Conservation (phyloP, 2,329 filamentous ascomycete genomes). For the Fusarium sp. region DNA sequence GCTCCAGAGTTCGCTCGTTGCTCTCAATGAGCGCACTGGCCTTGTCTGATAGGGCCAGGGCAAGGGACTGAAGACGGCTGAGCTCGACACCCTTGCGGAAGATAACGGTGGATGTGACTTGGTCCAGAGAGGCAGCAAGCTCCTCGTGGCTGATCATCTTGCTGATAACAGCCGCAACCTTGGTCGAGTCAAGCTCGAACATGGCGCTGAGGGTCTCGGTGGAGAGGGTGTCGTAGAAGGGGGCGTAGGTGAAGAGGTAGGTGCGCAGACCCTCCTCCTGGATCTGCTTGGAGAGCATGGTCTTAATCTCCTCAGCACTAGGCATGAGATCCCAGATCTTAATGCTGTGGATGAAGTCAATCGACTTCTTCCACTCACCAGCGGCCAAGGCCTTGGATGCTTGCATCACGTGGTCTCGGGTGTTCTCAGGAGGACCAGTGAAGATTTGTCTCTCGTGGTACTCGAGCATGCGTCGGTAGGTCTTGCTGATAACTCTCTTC, state of each 20-base stretch:
- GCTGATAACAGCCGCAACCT: constrained; percentile 94
- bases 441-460: constrained; percentile 99
- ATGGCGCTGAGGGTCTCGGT: constrained; percentile 87
- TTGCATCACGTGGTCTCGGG: constrained; percentile 98
- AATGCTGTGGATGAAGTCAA: constrained; percentile 93
- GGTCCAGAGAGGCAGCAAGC: constrained; percentile 93
- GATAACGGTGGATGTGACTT: constrained; percentile 96
- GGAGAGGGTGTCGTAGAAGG: constrained; percentile 97
- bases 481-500: constrained; percentile 99
- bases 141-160: constrained; percentile 99
- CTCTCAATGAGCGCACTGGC: constrained; percentile 94
- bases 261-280: constrained; percentile 98
- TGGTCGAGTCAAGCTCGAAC: constrained; percentile 93
- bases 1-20: constrained; percentile 97
- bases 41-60: constrained; percentile 95
- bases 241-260: constrained; percentile 99
- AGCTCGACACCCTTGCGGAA: constrained; percentile 99
- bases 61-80: constrained; percentile 93
- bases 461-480: constrained; percentile 98
- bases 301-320: constrained; percentile 91
- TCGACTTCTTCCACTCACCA: constrained; percentile 98
- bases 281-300: constrained; percentile 97
- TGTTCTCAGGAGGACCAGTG: constrained; percentile 98
- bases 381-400: constrained; percentile 96
- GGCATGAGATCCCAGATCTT: constrained; percentile 99